Base-by-base conservation (phyloP, 352 stramenopile species). In the Phytophthora capsici region DNA sequence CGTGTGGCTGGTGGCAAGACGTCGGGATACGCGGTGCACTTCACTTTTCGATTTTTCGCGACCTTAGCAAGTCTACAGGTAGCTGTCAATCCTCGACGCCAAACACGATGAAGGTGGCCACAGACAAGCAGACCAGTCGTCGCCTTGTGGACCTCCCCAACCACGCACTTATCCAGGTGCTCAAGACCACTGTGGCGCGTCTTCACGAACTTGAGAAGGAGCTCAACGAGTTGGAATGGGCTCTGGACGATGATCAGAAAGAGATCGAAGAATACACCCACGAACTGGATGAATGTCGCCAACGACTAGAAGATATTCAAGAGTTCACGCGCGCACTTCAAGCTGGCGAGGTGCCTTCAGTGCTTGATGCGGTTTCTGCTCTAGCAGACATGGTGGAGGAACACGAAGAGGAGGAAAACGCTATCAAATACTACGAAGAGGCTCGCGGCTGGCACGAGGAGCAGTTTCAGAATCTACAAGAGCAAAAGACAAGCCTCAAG, bases 301-400 rank as follows among this genome's bases (percentile, higher is more conserved):
- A 72, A 7, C 61, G 63, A 5, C 19, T 76, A 16, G 47, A 51
- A 17, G 62, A 69, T 34, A 76, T 76, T 12, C 26, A 69, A 17
- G 53, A 72, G 46, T 72, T 76, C 23, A 50, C 66, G 38, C 50
- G 44, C n/a, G 51, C 69, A n/a, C 32, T 76, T 23, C 4, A 52
- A 16, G 56, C 57, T 12, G 57, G 48, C n/a, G 55, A 50, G 20
- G 53, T 69, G 9, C 37, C 46, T 14, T 41, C 41, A 9, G 47
- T 76, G 4, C 48, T 32, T 5, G 57, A 76, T 23, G 47, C 59
- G 17, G 16, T 16, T 0, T 52, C 48, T 1, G 67, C 28, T 23
- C 13, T 76, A 26, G 50, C 40, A 1, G 57, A 76, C 20, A 71
- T 76, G 62, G 46, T 25, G n/a, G 67, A 75, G 7, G 67, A 75